Conservation (phyloP, 305 asterid genomes). For the Petunia hybrid region DNA sequence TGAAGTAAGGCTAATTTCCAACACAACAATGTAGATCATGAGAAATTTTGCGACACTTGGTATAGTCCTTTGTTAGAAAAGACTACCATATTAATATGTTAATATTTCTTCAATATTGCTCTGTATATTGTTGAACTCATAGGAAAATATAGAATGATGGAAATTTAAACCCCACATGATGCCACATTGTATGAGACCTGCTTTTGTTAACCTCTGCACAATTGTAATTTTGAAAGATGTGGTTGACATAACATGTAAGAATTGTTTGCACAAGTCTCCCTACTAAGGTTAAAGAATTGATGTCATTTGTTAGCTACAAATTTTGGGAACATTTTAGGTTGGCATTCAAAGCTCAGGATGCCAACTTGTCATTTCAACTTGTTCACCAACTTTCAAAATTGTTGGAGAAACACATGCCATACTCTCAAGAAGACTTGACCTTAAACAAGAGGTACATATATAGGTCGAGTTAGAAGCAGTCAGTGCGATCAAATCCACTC, state of each 20-base stretch:
- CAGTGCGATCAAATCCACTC: no score
- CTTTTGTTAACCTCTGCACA: not conserved
- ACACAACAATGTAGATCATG: constrained; percentile 52
- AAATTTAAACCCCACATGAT: not conserved
- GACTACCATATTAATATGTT: constrained; percentile 6
- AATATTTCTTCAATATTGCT: not conserved
- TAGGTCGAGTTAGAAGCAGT: no score
- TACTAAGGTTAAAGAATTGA: not conserved
- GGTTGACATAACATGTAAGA: not conserved
- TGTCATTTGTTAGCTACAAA: not conserved
- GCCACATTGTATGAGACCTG: not conserved
- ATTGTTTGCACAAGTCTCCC: not conserved
- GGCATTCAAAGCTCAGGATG: not conserved
- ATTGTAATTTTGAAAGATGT: not conserved
- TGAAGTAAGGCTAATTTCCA: constrained; percentile 81
- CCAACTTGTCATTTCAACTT: not conserved
- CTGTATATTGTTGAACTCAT: constrained; percentile 32
- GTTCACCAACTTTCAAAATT: no score
- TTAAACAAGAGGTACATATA: no score
- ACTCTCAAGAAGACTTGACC: no score
- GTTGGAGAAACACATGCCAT: no score
- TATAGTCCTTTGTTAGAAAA: not conserved
- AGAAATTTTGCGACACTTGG: not conserved
- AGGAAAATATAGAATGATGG: constrained; percentile 18
- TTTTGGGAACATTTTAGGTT: constrained; percentile 9